A percentile compares a stretch with the other conserved stretches of the same genome.
Evolutionary conservation across 1,284 basidiomycete genomes (phyloP).

Genomic region (Sphagnurus paluster): DNA sequence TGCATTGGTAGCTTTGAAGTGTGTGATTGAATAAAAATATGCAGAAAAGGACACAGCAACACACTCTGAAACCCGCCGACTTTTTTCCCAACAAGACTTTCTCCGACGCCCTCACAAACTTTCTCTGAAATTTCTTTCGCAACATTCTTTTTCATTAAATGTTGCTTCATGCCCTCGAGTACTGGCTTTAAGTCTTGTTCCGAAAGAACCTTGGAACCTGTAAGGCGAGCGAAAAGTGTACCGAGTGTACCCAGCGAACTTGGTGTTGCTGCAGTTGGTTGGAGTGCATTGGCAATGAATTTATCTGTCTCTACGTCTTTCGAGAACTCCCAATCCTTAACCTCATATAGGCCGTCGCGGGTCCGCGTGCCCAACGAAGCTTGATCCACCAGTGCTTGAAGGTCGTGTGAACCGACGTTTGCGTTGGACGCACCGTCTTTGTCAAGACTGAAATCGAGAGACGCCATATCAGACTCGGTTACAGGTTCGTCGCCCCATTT

Average conservation of each 20-base stretch:
- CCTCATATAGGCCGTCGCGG: constrained; percentile 88
- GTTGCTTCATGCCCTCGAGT: constrained; percentile 92
- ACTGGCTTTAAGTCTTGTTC: constrained; percentile 87
- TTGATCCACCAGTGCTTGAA: constrained; percentile 71
- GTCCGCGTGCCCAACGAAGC: constrained; percentile 80
- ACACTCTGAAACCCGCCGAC: constrained; percentile 87
- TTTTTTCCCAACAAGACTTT: constrained; percentile 88
- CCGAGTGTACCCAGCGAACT: constrained; percentile 66
- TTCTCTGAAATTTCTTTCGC: constrained; percentile 94
- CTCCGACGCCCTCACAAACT: constrained; percentile 91
- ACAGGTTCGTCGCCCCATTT: constrained; percentile 89
- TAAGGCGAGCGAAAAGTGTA: constrained; percentile 82
- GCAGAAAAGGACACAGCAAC: constrained; percentile 29
- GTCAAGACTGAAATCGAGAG: constrained; percentile 81
- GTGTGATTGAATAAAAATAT: neutral
- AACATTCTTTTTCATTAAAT: constrained; percentile 98
- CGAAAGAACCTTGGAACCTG: constrained; percentile 82
- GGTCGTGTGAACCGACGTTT: constrained; percentile 46
- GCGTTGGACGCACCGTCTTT: constrained; percentile 36
- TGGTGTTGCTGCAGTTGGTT: constrained; percentile 34
- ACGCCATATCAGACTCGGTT: constrained; percentile 84
- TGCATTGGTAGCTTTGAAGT: constrained; percentile 68
- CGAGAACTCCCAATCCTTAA: constrained; percentile 87
- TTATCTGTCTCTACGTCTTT: constrained; percentile 52
- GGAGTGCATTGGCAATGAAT: constrained; percentile 59